Evolutionary conservation across 768 basidiomycete species (phyloP), one percentile per base, ranked within the genome.

Genomic region (Termitomyces sp.): DNA sequence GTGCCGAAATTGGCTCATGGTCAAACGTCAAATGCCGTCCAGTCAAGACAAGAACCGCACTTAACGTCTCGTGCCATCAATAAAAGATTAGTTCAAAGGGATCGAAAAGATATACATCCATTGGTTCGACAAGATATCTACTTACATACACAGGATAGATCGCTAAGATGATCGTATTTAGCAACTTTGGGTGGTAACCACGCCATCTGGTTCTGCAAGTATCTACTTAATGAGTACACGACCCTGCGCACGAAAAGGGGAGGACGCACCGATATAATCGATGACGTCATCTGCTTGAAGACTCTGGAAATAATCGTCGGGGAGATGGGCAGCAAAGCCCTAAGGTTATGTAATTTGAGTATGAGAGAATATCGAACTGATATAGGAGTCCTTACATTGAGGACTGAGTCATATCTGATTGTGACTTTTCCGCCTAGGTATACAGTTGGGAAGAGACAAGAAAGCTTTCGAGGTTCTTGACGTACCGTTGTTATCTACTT

Each of bases 241-340:
- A 37, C 24, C n/a, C 34, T 34, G 19, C 21, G 17, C 26, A 34
- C 34, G 43, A 37, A 49, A 8, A 17, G 3, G 17, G 41, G 40
- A 34, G 30, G 43, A 21, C 72, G 10, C 43, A 80, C 80, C 80
- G 56, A 81, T 78, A 66, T 76, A 81, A 54, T 73, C 70, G 56
- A 81, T 74, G 51, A 68, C 48, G 47, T 64, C 69, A 28, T 59
- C 63, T 37, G 41, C 66, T 30, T 67, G 60, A 35, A 71, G 61
- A 24, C 56, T 65, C 53, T 76, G 66, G 43, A 79, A 67, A 30
- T 63, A 57, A 7, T 58, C 22, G 8, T 65, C 64, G 19, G 71
- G 66, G 46, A 70, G 58, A 32, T 45, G 42, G 19, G 68, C 70
- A 37, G 68, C 62, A 46, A 71, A 70, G 3, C 69, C 69, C 71